Conservation (phyloP, 495 filamentous ascomycete genomes). For the Aspergillus coremiiformis region DNA sequence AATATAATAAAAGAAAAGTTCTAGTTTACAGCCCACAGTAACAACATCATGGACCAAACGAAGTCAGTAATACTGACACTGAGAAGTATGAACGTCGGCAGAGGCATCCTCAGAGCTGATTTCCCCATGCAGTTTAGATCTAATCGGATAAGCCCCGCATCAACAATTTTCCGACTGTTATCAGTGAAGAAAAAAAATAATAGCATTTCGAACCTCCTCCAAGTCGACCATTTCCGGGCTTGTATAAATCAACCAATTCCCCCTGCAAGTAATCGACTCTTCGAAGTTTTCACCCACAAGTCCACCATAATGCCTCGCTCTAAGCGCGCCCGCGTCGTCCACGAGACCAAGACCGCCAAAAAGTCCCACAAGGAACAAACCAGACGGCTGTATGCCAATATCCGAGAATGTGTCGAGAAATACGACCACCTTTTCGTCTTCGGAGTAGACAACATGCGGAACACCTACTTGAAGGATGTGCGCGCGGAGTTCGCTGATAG, state of each 20-base stretch:
- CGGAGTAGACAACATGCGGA: constrained; percentile 94
- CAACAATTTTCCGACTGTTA: constrained; percentile 37
- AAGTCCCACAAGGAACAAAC: constrained; percentile 86
- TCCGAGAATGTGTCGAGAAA: constrained; percentile 75
- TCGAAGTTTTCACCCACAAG: background rate
- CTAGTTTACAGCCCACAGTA: too few relatives aligned
- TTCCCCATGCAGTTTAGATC: constrained; percentile 29
- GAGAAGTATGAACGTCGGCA: background rate
- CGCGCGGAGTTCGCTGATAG: constrained; percentile 75
- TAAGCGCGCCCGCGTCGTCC: constrained; percentile 81
- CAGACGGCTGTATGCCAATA: constrained; percentile 75
- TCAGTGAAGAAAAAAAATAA: constrained; percentile 35
- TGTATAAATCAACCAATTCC: constrained; percentile 9
- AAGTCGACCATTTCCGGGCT: constrained; percentile 4
- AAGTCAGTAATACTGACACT: background rate
- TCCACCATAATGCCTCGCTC: constrained; percentile 79
- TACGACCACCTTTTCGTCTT: constrained; percentile 93
- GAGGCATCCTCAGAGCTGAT: constrained; percentile 20
- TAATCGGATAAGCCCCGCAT: constrained; percentile 34
- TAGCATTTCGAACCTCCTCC: constrained; percentile 10
- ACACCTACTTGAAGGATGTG: constrained; percentile 91
- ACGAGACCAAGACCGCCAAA: constrained; percentile 84
- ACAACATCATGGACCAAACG: background rate
- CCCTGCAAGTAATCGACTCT: background rate
- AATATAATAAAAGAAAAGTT: too few relatives aligned